These are phyloP conservation scores for Penicillium paradoxum DNA, from an alignment of 495 filamentous ascomycete genomes.

Conservation along the genomic window DNA sequence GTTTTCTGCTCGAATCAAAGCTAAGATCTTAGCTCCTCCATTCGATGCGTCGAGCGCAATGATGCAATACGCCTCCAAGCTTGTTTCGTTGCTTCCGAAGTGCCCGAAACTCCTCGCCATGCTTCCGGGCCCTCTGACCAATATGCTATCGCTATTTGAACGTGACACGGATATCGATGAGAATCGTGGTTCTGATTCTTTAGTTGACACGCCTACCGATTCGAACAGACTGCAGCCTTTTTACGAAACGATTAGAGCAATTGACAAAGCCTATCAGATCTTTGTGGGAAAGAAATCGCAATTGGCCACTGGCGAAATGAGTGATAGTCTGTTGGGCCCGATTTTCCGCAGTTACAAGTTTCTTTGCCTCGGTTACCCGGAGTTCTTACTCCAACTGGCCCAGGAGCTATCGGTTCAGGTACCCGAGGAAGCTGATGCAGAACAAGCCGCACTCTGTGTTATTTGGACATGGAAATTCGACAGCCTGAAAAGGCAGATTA, in stretches of 20 bases:
- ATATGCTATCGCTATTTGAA: neutral
- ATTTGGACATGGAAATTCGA: slow-evolving; percentile 65
- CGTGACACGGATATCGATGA: neutral
- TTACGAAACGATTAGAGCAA: slow-evolving; percentile 25
- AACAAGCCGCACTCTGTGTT: slow-evolving; percentile 41
- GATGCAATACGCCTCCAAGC: neutral
- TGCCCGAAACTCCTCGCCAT: neutral
- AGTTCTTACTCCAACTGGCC: slow-evolving; percentile 30
- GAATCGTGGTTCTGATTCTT: neutral
- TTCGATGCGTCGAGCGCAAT: slow-evolving; percentile 14
- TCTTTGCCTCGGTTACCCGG: slow-evolving; percentile 18
- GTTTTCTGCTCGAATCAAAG: slow-evolving; percentile 27
- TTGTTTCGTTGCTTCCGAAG: neutral
- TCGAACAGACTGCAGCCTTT: slow-evolving; percentile 17
- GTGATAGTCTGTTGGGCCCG: slow-evolving; percentile 25
- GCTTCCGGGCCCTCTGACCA: neutral
- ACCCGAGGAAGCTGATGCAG: slow-evolving; percentile 22
- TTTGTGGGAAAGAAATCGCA: slow-evolving; percentile 38
- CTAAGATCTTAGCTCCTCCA: slow-evolving; percentile 23
- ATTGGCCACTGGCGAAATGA: slow-evolving; percentile 35
- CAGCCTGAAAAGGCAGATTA: slow-evolving; percentile 63
- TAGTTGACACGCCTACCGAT: slow-evolving; percentile 15
- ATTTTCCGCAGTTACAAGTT: slow-evolving; percentile 24
- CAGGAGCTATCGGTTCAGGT: slow-evolving; percentile 38
- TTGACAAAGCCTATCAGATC: slow-evolving; percentile 32